Evolutionary conservation across 257 asterid genomes (phyloP), one percentile per base, ranked within the genome.

Genomic region (Fraxinus excelsior): DNA sequence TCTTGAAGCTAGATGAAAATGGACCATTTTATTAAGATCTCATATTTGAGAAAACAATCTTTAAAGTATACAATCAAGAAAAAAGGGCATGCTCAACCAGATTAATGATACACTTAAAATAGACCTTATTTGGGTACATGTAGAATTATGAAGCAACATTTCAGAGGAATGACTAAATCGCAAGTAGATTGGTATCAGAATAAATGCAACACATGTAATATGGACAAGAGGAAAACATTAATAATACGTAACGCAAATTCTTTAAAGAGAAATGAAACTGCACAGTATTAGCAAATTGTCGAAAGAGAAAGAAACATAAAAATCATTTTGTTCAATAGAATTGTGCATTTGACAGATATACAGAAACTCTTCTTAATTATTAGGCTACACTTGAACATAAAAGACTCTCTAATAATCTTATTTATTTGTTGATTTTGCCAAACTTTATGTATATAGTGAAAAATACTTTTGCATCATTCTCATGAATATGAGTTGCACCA

Each of bases 1-100:
- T 90, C 94, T 82, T 96, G 83, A 56, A 95, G 90, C 99, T 95
- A 91, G 75, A 80, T 62, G 53, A 72, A 49, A 60, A 77, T 37
- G 75, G 49, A 76, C 79, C 38, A 42, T 58, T 74, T 72, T 71
- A 80, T 73, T 84, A 38, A 82, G 80, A 60, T 62, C 40, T 67
- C 76, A 77, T 32, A 49, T 31, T 75, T 40, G 44, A 35, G 74
- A 26, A 70, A 68, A 76, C 37, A 58, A 76, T n/a, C 40, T 66
- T 46, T 53, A 53, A 53, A 18, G 8, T 19, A 13, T 53, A 53
- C 21, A 53, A 53, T n/a, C 6, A 53, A 25, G 21, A 53, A 46
- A 53, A 53, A 7, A 16, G 9, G 18, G 7, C 5, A 53, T 53
- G 62, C 25, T 53, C 62, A 53, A 16, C 62, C 18, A 53, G 62